Percentiles rank a stretch among this genome's conserved stretches.
phyloP scores from a whole-genome alignment of 2,329 filamentous ascomycete genomes.

The Trichoderma gracile region DNA sequence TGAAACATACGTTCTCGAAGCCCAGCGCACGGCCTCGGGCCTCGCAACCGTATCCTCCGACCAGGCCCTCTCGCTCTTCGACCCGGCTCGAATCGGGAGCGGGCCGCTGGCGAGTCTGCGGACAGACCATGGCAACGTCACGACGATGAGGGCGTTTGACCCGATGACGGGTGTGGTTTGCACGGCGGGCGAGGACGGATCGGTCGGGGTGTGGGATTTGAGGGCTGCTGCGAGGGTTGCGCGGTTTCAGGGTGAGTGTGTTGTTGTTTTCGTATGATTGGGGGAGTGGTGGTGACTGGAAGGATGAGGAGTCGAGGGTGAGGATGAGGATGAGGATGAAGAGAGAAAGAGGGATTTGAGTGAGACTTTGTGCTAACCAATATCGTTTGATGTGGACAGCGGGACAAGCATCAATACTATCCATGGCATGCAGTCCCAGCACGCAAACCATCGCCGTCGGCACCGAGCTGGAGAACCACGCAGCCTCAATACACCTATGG shows the following conservation, averaged over 20 bases:
- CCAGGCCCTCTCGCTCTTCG: constrained; percentile 66
- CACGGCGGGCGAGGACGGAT: constrained; percentile 72
- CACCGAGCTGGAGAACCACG: constrained; percentile 68
- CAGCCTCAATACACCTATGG: constrained; percentile 64
- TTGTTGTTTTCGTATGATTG: too few species aligned
- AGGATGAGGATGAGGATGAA: too few species aligned
- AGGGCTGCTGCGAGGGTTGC: constrained; percentile 49
- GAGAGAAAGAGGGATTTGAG: too few species aligned
- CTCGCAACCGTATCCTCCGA: constrained; percentile 69
- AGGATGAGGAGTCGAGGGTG: too few species aligned
- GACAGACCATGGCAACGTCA: constrained; percentile 63
- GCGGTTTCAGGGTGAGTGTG: constrained; percentile 48
- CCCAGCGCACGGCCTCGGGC: constrained; percentile 52
- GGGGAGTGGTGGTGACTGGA: too few species aligned
- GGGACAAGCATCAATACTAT: constrained; percentile 57
- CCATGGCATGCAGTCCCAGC: constrained; percentile 60
- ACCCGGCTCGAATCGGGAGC: constrained; percentile 56
- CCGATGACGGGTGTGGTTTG: constrained; percentile 56
- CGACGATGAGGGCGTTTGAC: constrained; percentile 60
- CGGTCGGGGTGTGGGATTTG: constrained; percentile 66
- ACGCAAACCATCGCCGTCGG: constrained; percentile 67
- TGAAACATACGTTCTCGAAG: constrained; percentile 55
- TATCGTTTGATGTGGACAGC: constrained; percentile 36
- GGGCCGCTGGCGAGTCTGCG: constrained; percentile 51
- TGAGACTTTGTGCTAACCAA: background rate